These are phyloP conservation scores for Globisporangium perplexum DNA, from an alignment of 352 stramenopile species.

Conservation along the genomic window DNA sequence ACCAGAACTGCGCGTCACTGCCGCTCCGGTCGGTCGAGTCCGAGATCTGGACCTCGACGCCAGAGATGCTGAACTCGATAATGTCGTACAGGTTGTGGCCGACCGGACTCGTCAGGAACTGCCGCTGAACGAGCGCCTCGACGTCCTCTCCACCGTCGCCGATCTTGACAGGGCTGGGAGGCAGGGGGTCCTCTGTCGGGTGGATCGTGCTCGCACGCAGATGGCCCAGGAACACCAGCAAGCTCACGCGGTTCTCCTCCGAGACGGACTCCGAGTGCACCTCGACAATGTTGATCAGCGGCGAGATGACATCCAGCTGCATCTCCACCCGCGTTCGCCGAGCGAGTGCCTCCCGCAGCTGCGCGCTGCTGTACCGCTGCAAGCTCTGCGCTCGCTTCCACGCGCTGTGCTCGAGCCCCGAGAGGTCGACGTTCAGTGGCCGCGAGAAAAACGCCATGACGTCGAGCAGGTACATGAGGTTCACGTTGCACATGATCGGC, in stretches of 20 bases:
- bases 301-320: conserved; percentile 74
- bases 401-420: conserved; percentile 58
- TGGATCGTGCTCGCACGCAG: conserved; percentile 60
- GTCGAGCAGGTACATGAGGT: conserved; percentile 66
- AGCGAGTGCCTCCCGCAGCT: conserved; percentile 62
- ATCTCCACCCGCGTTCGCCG: conserved; percentile 69
- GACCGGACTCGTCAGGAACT: conserved; percentile 12
- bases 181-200: conserved; percentile 12
- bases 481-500: conserved; percentile 75
- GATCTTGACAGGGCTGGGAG: conserved; percentile 11
- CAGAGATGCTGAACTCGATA: conserved; percentile 69
- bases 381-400: conserved; percentile 72
- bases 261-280: conserved; percentile 23
- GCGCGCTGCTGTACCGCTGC: conserved; percentile 68
- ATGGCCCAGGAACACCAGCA: conserved; percentile 75
- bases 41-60: conserved; percentile 71
- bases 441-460: conserved; percentile 66
- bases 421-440: conserved; percentile 71
- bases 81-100: conserved; percentile 69
- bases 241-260: conserved; percentile 29
- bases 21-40: conserved; percentile 5
- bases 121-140: conserved; percentile 5
- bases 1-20: conserved; percentile 11
- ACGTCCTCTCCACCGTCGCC: neutral
- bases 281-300: conserved; percentile 68